Conservation (phyloP, 495 filamentous ascomycete genomes). For the Platismatia glauca region DNA sequence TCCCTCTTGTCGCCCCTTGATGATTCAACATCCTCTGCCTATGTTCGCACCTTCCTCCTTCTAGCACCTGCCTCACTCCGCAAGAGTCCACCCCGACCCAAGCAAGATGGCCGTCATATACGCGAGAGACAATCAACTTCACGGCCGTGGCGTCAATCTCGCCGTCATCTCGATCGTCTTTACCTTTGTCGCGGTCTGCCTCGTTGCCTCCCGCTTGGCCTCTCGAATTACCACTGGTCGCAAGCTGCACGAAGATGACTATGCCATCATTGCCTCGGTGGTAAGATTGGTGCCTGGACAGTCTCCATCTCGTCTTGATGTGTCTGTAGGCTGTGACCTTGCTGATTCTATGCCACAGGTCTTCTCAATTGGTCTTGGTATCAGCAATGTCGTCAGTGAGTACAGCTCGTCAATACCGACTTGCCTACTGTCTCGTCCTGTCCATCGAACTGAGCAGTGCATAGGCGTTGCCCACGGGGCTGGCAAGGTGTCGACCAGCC, state of each 20-base stretch:
- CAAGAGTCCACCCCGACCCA: not conserved
- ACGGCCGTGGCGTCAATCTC: constrained; percentile 21
- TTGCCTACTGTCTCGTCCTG: not conserved
- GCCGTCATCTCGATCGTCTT: constrained; percentile 17
- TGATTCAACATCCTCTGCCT: not conserved
- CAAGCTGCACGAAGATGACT: constrained; percentile 18
- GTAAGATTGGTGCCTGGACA: not conserved
- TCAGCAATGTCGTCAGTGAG: constrained; percentile 17
- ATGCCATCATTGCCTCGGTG: constrained; percentile 17
- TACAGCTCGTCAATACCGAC: not conserved
- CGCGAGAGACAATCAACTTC: constrained; percentile 10
- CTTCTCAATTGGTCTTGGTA: constrained; percentile 15
- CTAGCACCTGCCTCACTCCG: not conserved
- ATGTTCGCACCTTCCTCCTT: not conserved
- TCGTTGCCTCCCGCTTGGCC: constrained; percentile 13
- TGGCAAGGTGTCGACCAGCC: constrained; percentile 14
- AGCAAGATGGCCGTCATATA: constrained; percentile 6
- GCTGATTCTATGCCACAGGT: constrained; percentile 2
- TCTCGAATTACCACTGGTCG: constrained; percentile 15
- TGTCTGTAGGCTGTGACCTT: not conserved
- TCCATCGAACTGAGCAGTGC: constrained; percentile 7
- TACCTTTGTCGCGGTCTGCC: constrained; percentile 8
- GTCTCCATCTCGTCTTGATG: not conserved
- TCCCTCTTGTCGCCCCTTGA: not conserved
- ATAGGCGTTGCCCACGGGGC: constrained; percentile 17